A percentile compares a stretch with the other conserved stretches of the same genome.
Evolutionary conservation across 441 rosid species (phyloP).

Genomic region (Pelargonium myrrhifolium): DNA sequence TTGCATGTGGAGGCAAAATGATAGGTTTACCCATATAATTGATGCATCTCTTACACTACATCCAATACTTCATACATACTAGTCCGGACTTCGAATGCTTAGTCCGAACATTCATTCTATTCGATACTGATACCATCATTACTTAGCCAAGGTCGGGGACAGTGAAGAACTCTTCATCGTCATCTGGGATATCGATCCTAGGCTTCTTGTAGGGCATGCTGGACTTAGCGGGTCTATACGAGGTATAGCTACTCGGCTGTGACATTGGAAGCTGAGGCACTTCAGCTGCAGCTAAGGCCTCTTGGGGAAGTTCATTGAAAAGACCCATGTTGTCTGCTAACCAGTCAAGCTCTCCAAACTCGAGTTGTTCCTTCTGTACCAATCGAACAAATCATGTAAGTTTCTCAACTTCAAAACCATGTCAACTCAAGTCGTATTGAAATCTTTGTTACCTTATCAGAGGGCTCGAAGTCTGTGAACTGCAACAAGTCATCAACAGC

Average conservation of each 20-base stretch:
- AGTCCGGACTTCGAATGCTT: no score
- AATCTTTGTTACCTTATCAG: conserved; percentile 54
- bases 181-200: conserved; percentile 46
- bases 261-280: conserved; percentile 72
- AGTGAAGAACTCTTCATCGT: conserved; percentile 69
- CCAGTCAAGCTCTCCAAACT: conserved; percentile 80
- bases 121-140: no score
- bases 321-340: conserved; percentile 69
- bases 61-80: no score
- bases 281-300: conserved; percentile 54
- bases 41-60: no score
- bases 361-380: conserved; percentile 55
- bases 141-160: conserved; percentile 94
- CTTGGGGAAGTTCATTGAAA: conserved; percentile 52
- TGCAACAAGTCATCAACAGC: conserved; percentile 60
- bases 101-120: not conserved
- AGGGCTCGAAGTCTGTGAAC: conserved; percentile 54
- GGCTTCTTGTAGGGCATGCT: conserved; percentile 68
- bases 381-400: no score
- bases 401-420: no score
- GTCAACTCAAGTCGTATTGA: no score
- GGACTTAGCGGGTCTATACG: conserved; percentile 43
- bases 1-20: no score
- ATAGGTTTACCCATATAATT: no score
- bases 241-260: conserved; percentile 23